Base-by-base conservation (phyloP, 306 rosid genomes). In the Coriaria nepalensis region DNA sequence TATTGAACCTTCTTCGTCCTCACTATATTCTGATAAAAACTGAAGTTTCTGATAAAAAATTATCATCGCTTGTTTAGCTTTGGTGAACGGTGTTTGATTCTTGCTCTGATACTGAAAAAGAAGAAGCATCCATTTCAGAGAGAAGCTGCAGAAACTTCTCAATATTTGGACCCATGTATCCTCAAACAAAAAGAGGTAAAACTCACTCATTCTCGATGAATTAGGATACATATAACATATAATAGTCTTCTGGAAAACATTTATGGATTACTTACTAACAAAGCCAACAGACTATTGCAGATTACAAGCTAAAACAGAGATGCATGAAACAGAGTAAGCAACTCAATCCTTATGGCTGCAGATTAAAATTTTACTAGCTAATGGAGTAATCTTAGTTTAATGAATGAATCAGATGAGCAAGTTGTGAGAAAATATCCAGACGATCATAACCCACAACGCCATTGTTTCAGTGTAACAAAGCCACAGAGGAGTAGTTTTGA, bases 251-350 rank as follows among this genome's bases (percentile, higher is more conserved):
- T 20, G 3, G 1, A 20, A 1, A 3, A 20, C 1, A 20, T 20
- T 3, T 37, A 43, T 38, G 29, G 47, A 29, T 43, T 20, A 43
- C 65, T 60, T 65, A 36, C 59, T 66, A 64, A 74, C 76, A 64
- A 73, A 73, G 77, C 78, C 68, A 64, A 63, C 88, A 80, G 77
- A 73, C 39, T 64, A 55, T 55, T 55, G 51, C 59, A 69, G 72
- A 66, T 35, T 50, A 61, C 60, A 50, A 53, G 51, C 56, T 51
- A 20, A 14, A 14, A 20, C 37, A 71, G 37, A 53, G 69, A 64
- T n/a, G 63, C 63, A 50, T 64, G 68, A 53, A 50, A 49, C 69
- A 65, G 43, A 50, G 35, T 64, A 43, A 62, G 57, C 70, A 61
- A 57, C 62, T 52, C 37, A 57, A 49, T 45, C 52, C 61, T 10